Evolutionary conservation across 139 green algal genomes (phyloP).

Genomic region (Picochlorum costavermella): DNA sequence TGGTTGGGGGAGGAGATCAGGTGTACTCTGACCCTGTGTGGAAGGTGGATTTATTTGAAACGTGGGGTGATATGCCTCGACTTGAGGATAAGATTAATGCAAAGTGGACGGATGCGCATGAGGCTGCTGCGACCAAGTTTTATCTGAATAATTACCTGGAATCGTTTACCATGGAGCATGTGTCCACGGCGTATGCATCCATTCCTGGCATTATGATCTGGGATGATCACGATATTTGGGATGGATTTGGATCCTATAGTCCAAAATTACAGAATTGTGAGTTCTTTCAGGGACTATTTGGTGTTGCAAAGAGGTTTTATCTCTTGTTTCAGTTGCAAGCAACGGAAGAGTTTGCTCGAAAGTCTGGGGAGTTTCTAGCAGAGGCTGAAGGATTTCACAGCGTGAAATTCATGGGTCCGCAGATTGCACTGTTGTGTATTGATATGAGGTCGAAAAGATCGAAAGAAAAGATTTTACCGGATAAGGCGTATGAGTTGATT

Average conservation of each 20-base stretch:
- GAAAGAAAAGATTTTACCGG: conserved; percentile 28
- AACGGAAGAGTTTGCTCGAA: conserved; percentile 19
- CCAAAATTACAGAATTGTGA: conserved; percentile 35
- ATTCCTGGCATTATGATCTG: conserved; percentile 40
- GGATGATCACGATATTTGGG: conserved; percentile 69
- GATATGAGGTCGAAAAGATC: conserved; percentile 36
- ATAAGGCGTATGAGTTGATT: conserved; percentile 10
- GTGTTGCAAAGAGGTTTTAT: conserved; percentile 32
- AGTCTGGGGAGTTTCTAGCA: conserved; percentile 11
- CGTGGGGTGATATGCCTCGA: neutral
- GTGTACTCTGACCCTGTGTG: conserved; percentile 41
- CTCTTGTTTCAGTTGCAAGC: conserved; percentile 64
- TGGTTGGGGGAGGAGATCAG: conserved; percentile 54
- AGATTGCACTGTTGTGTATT: conserved; percentile 29
- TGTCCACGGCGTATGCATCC: conserved; percentile 22
- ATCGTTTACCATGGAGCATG: conserved; percentile 10
- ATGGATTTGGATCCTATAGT: conserved; percentile 55
- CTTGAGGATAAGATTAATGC: conserved; percentile 9
- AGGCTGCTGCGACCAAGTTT: conserved; percentile 12
- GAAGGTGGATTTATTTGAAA: neutral
- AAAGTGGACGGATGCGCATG: conserved; percentile 19
- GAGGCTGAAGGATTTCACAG: conserved; percentile 20
- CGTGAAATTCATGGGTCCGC: conserved; percentile 26
- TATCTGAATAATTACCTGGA: conserved; percentile 37
- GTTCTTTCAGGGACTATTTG: conserved; percentile 53